Base-by-base conservation (phyloP, 208 protist genomes). In the Leishmania aethiopica region DNA sequence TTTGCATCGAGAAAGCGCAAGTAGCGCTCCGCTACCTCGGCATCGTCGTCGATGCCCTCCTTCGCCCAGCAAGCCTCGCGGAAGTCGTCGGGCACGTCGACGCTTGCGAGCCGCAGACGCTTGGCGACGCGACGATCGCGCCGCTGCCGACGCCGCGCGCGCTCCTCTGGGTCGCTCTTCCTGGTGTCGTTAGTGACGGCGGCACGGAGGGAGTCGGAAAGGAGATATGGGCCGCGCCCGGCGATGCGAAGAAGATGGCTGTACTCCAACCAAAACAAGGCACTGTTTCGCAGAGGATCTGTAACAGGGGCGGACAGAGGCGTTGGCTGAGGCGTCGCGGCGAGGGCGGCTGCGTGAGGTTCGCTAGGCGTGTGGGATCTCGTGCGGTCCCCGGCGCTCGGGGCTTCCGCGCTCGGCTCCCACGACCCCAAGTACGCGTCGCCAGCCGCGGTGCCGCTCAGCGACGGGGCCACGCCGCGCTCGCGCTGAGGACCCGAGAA, bases 11-110 rank as follows among this genome's bases (percentile, higher is more conserved):
- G n/a, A 35, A 64, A 42, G 11, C 59, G 62, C 66, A 84, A 49
- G 73, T 87, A 90, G 37, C 62, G 81, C 17, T 10, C 45, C 15
- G 81, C 84, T 28, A 91, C 80, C 64, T 82, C 78, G n/a, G 35
- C 80, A 7, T 91, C 85, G 25, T 89, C 84, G 57, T 91, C 88
- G 59, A 93, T 77, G 71, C 87, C 82, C n/a, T 80, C 62, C 40
- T 88, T 73, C 15, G 77, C 11, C 76, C 78, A 88, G 73, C 87
- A 90, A 75, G 84, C 49, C 73, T 78, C 77, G 3, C 78, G 79
- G 45, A 86, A 90, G n/a, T 69, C 47, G 64, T 88, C 64, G 0
- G 87, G 84, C 17, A 84, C 80, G 37, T 86, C 82, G 2, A 75
- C 71, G 28, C 59, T 76, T 49, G 84, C 67, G n/a, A 84, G 80